These are phyloP conservation scores for Tulasnella sp. DNA, from an alignment of 768 basidiomycete species.

Conservation along the genomic window DNA sequence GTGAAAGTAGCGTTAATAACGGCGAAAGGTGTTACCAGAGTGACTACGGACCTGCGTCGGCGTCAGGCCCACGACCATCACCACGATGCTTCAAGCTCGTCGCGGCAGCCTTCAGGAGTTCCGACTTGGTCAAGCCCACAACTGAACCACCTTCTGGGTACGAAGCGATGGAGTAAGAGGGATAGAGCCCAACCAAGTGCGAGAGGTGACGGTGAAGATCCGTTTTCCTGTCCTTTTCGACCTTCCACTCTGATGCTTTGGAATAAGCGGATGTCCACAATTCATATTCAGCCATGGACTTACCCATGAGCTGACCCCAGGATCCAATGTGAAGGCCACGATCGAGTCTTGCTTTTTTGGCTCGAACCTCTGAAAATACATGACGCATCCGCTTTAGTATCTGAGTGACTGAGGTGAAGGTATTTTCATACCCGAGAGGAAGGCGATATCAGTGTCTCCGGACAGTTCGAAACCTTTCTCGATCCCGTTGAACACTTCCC, in stretches of 20 bases:
- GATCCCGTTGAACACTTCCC: conserved; percentile 74
- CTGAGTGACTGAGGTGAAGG: not conserved
- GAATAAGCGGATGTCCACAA: not conserved
- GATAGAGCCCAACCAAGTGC: conserved; percentile 74
- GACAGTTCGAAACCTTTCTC: conserved; percentile 69
- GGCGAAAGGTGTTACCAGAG: no score
- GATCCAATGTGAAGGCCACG: conserved; percentile 66
- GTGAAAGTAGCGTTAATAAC: not conserved
- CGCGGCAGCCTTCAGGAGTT: conserved; percentile 61
- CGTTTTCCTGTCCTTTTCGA: conserved; percentile 64
- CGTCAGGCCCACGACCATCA: conserved; percentile 72
- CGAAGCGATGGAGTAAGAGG: conserved; percentile 64
- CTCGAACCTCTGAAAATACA: conserved; percentile 54
- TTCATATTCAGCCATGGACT: conserved; percentile 8
- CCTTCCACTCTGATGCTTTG: conserved; percentile 67
- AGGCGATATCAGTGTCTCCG: conserved; percentile 64
- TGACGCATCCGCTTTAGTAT: not conserved
- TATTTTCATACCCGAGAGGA: conserved; percentile 56
- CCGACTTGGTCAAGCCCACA: conserved; percentile 52
- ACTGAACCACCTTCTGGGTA: conserved; percentile 22
- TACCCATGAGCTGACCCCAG: conserved; percentile 80
- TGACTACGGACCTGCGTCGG: conserved; percentile 52
- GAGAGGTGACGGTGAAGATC: conserved; percentile 72
- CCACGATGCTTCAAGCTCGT: conserved; percentile 69
- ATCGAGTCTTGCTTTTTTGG: conserved; percentile 53